Conservation (phyloP, 2,329 filamentous ascomycete species). For the Didymella pomorum region DNA sequence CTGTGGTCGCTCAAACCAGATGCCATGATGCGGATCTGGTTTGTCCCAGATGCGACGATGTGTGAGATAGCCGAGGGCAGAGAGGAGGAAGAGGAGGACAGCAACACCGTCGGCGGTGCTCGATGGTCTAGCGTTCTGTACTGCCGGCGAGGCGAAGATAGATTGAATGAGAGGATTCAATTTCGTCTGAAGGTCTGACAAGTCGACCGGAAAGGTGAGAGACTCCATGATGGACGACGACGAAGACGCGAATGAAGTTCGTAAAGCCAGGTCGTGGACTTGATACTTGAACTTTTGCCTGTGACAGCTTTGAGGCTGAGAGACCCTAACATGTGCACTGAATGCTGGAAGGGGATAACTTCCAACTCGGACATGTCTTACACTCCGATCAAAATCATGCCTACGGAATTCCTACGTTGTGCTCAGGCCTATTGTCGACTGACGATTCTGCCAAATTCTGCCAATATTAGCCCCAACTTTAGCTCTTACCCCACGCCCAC, state of each 20-base stretch:
- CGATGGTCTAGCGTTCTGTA: slow-evolving; percentile 39
- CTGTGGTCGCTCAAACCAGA: slow-evolving; percentile 61
- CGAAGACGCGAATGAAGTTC: background rate
- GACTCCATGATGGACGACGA: slow-evolving; percentile 24
- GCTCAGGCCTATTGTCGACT: background rate
- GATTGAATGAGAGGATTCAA: slow-evolving; percentile 25
- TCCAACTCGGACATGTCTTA: slow-evolving; percentile 7
- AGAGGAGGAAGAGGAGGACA: slow-evolving; percentile 49
- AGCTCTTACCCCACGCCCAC: slow-evolving; percentile 25
- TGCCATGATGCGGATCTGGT: slow-evolving; percentile 59
- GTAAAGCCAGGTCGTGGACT: background rate
- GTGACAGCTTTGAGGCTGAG: slow-evolving; percentile 8
- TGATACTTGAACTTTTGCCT: slow-evolving; percentile 16
- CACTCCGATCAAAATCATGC: background rate
- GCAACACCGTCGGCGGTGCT: slow-evolving; percentile 51
- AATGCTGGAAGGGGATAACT: slow-evolving; percentile 15
- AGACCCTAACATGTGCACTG: background rate
- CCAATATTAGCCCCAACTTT: slow-evolving; percentile 1
- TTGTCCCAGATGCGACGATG: slow-evolving; percentile 57
- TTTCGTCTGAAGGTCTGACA: slow-evolving; percentile 26
- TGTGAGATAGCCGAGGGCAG: slow-evolving; percentile 52
- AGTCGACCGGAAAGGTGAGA: slow-evolving; percentile 23
- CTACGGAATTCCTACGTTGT: background rate
- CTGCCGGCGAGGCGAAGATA: slow-evolving; percentile 18
- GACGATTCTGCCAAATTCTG: too few species aligned